These are phyloP conservation scores for Rhododendron griersonianum DNA, from an alignment of 148 eudicot species.

Conservation along the genomic window DNA sequence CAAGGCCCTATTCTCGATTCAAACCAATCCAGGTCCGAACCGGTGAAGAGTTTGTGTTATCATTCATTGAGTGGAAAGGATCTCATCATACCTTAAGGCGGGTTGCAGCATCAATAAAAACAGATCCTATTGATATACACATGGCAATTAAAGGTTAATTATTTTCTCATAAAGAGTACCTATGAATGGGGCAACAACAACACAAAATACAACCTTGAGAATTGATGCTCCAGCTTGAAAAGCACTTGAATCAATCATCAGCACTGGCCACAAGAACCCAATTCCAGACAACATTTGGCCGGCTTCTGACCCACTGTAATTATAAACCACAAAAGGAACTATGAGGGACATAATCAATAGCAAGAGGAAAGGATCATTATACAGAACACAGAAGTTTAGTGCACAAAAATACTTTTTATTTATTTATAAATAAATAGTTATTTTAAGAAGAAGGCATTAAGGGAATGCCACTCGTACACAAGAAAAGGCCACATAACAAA, in stretches of 20 bases:
- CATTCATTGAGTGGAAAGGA: not conserved
- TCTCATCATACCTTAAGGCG: constrained; percentile 51
- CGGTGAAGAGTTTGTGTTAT: too few species aligned
- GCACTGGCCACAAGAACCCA: constrained; percentile 56
- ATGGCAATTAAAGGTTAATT: not conserved
- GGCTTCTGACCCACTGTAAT: constrained; percentile 57
- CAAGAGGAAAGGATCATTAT: not conserved
- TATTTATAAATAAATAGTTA: too few species aligned
- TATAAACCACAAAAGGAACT: not conserved
- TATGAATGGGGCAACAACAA: not conserved
- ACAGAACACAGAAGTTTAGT: not conserved
- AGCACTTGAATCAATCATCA: constrained; percentile 77
- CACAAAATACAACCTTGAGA: constrained; percentile 48
- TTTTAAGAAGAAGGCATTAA: too few species aligned
- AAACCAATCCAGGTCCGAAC: too few species aligned
- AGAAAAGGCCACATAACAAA: too few species aligned
- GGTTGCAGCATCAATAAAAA: constrained; percentile 61
- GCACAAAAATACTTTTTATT: not conserved
- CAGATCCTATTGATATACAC: constrained; percentile 45
- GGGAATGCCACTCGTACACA: too few species aligned
- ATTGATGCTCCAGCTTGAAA: constrained; percentile 82
- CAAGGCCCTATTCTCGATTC: too few species aligned
- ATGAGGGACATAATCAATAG: not conserved
- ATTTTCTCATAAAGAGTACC: not conserved
- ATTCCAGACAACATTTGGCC: constrained; percentile 65